Percentiles rank a stretch among this genome's conserved stretches.
These are phyloP conservation scores for Coemansia sp. DNA, from an alignment of 192 early-diverging fungal species.

Conservation along the genomic window DNA sequence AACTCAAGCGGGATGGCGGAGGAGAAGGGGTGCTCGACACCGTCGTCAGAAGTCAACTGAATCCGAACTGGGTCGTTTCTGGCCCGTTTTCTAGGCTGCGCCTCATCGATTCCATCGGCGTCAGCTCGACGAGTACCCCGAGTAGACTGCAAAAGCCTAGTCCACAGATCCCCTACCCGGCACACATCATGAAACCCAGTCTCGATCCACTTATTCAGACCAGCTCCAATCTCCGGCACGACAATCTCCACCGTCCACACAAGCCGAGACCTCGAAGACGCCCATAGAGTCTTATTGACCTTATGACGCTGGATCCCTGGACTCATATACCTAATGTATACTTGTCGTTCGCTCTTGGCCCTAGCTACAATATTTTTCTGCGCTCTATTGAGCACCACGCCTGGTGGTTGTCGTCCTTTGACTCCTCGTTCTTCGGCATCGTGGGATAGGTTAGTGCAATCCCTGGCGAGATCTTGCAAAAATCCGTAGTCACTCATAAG, in stretches of 20 bases:
- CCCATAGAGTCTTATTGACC: constrained; percentile 39
- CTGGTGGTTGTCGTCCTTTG: not conserved
- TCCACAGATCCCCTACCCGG: constrained; percentile 29
- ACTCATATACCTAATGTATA: constrained; percentile 39
- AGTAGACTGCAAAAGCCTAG: constrained; percentile 11
- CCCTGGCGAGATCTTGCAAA: constrained; percentile 66
- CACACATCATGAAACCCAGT: constrained; percentile 43
- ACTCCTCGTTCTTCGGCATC: constrained; percentile 35
- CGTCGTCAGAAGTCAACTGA: constrained; percentile 45
- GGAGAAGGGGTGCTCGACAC: constrained; percentile 47
- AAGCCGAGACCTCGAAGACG: constrained; percentile 25
- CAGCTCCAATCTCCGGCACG: constrained; percentile 16
- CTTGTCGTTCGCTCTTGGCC: constrained; percentile 28
- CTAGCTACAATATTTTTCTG: constrained; percentile 22
- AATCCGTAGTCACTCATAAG: constrained; percentile 78
- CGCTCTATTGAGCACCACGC: constrained; percentile 6
- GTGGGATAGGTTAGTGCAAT: constrained; percentile 48
- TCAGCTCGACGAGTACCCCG: not conserved
- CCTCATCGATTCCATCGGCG: not conserved
- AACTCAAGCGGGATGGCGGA: constrained; percentile 13
- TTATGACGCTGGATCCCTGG: constrained; percentile 37
- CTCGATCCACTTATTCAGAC: constrained; percentile 25
- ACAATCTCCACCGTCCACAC: constrained; percentile 38
- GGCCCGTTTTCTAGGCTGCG: constrained; percentile 13
- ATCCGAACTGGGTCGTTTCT: constrained; percentile 19